Percentiles rank a stretch among this genome's conserved stretches.
These are phyloP conservation scores for Mycena galericulata DNA, from an alignment of 768 basidiomycete species.

Conservation along the genomic window DNA sequence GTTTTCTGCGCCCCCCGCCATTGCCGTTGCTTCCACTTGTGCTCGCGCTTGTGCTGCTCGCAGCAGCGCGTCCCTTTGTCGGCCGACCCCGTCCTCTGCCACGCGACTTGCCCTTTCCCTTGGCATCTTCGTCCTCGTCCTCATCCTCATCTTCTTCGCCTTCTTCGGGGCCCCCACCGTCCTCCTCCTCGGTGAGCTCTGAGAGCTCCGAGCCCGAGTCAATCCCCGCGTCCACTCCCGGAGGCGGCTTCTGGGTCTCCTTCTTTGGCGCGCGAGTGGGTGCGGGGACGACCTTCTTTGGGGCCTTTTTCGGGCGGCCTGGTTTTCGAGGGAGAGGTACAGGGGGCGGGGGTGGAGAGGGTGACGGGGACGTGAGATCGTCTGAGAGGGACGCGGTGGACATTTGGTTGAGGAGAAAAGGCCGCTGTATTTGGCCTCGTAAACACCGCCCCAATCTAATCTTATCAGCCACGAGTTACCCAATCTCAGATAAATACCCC, in stretches of 20 bases:
- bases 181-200: constrained; percentile 86
- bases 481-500: too few relatives aligned
- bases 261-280: constrained; percentile 8
- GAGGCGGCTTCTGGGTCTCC: constrained; percentile 16
- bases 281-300: constrained; percentile 24
- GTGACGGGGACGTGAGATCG: constrained; percentile 19
- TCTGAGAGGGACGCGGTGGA: constrained; percentile 29
- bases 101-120: constrained; percentile 42
- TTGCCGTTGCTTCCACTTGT: constrained; percentile 28
- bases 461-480: too few relatives aligned
- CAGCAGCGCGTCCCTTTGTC: constrained; percentile 30
- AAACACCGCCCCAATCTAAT: too few relatives aligned
- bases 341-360: constrained; percentile 18
- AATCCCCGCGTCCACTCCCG: constrained; percentile 58
- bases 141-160: constrained; percentile 43
- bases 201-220: constrained; percentile 78
- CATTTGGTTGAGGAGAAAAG: too few relatives aligned
- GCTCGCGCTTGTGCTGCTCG: constrained; percentile 24
- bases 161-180: constrained; percentile 47
- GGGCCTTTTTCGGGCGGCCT: constrained; percentile 24
- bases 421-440: too few relatives aligned
- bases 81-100: constrained; percentile 32
- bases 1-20: constrained; percentile 56
- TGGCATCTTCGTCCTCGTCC: constrained; percentile 42
- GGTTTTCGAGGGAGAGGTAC: constrained; percentile 13